Evolutionary conservation across 2,329 filamentous ascomycete species (phyloP), one percentile per base, ranked within the genome.

Genomic region (Curvularia hawaiiensis): DNA sequence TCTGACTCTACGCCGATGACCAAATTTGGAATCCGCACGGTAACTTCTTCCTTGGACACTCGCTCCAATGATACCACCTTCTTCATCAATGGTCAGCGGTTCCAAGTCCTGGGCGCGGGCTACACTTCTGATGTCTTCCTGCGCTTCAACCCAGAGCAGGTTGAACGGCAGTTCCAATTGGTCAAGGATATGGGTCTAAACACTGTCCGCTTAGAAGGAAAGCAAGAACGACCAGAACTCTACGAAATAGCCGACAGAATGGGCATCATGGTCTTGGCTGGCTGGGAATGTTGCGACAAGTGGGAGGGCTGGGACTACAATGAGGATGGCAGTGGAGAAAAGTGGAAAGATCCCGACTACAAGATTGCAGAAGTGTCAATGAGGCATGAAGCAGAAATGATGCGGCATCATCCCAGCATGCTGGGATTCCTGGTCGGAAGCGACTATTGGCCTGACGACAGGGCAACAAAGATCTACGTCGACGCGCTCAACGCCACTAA

Each of bases 271-370:
- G 71, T 88, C 0, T 75, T 89, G 38, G 77, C 85, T 0, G 86
- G 86, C 0, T 89, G 85, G 85, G 85, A 88, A 59, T 89, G 86
- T 70, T 89, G 86, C 68, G 84, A 88, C 63, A 88, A 88, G 67
- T 89, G 86, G 86, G 86, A 89, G 65, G 83, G 81, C 0, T 89
- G 85, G 85, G 70, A 66, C 1, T 87, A 88, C 69, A 88, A 88
- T 62, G 69, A 82, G 12, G 82, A 88, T n/a, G 76, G 72, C 1
- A 56, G 66, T 10, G 80, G 78, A 0, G 65, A 73, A 3, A 73
- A 72, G 52, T 88, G 85, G 84, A 73, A 69, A 0, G 78, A 83
- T 0, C 63, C 70, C 2, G 86, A 88, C 70, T 88, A 88, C 66
- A 60, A 54, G 1, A 83, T 80, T 24, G 86, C 84, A 6, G 80